Base-by-base conservation (phyloP, 768 basidiomycete species). In the Mycena pura region DNA sequence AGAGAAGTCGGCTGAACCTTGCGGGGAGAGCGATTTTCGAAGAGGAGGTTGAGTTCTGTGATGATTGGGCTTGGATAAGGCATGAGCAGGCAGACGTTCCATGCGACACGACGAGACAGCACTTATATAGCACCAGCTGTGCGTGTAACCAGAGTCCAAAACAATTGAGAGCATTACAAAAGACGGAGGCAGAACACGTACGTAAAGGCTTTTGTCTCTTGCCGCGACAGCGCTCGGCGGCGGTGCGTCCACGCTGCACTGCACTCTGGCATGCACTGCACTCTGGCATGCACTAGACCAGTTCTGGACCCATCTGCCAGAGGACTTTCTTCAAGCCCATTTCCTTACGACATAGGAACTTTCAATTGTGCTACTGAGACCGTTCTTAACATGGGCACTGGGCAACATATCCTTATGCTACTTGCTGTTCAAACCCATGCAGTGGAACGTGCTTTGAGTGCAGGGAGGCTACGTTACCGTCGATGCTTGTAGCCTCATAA, bases 41-140 rank as follows among this genome's bases (percentile, higher is more conserved):
- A 65, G 15, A 62, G 46, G 3, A 65, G 39, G n/a, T 65, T 65
- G 56, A 65, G 64, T 32, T 65, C 60, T 2, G 49, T 52, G 22
- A 57, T 17, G 46, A 62, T 47, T 15, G 60, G 55, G 15, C 36
- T 65, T 7, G 64, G 64, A 29, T 61, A 61, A 19, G 58, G 57
- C 63, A 60, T 64, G 24, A 15, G 15, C 22, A 7, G 39, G 52
- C 27, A 39, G 41, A 15, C 55, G 55, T 45, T 57, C 47, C n/a
- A n/a, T n/a, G n/a, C n/a, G n/a, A n/a, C n/a, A n/a, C n/a, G n/a
- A 48, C 15, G 36, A 27, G 21, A 15, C 53, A 27, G 22, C 51
- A 39, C 51, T 56, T 56, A 49, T 57, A 63, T 63, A 63, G 43
- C 36, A 15, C 22, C 45, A 46, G 25, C 5, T n/a, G 3, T 6